Evolutionary conservation across 371 early-diverging fungal species (phyloP), one percentile per base, ranked within the genome.

Genomic region (Batrachochytrium dendrobatidis): DNA sequence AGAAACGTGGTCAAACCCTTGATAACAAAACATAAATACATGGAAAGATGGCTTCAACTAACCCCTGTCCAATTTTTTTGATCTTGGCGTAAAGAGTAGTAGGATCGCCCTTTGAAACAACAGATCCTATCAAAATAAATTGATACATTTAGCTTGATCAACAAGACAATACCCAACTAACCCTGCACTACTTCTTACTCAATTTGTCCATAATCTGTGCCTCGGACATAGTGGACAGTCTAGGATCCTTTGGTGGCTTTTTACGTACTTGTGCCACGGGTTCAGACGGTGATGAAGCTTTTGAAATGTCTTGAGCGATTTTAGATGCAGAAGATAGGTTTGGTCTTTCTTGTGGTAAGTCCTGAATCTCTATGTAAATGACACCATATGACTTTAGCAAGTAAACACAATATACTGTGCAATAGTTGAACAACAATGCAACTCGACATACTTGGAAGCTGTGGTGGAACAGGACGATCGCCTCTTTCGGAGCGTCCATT

Each of bases 41-140:
- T 12, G 15, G 15, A 12, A 46, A 22, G 18, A 28, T 18, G 48
- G 39, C 25, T 32, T 26, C 32, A 39, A 55, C 72, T 68, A 81
- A 88, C 87, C 94, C 98, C 82, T 97, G 95, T 12, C 98, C 98
- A 58, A 97, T 88, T 67, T 94, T 89, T 73, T 91, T 90, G 60
- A 90, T 75, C 64, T 91, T 91, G 67, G 84, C 80, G 77, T 95
- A 97, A 45, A 88, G 71, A 5, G 72, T 72, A 53, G 83, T 85
- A 29, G 96, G 95, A 67, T 97, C 94, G 12, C 86, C 90, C 25
- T 78, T 74, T 25, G 92, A 85, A n/a, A 93, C 94, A 28, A 94
- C 66, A 15, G 55, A 56, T n/a, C 56, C 67, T 67, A 45, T 32
- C 32, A n/a, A 25, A 7, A n/a, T 12, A n/a, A 31, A 55, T 26